Conservation (phyloP, 192 early-diverging fungal genomes). For the Tieghemiomyces parasiticus region DNA sequence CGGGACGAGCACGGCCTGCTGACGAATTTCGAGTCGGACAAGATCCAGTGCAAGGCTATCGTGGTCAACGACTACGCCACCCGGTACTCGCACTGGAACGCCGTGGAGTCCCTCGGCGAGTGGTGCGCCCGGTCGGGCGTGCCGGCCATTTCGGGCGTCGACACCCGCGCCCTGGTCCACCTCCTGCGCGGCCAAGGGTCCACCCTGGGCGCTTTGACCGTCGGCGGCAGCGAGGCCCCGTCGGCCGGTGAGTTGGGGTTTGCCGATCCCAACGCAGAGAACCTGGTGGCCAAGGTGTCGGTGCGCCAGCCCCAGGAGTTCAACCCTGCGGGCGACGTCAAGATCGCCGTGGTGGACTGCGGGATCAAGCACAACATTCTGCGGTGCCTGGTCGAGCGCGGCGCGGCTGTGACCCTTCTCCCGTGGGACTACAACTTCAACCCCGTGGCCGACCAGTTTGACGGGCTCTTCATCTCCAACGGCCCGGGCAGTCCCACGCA, state of each 20-base stretch:
- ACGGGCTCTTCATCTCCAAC: constrained; percentile 87
- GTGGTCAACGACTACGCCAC: constrained; percentile 85
- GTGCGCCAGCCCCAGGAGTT: constrained; percentile 47
- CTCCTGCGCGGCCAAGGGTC: constrained; percentile 73
- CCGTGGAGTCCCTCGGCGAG: constrained; percentile 72
- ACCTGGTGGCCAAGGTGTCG: constrained; percentile 71
- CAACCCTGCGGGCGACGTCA: constrained; percentile 62
- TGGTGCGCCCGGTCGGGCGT: constrained; percentile 78
- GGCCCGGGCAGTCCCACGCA: constrained; percentile 74
- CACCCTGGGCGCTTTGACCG: constrained; percentile 60
- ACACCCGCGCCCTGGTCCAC: constrained; percentile 81
- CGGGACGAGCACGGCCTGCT: constrained; percentile 70
- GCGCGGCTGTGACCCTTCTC: constrained; percentile 70
- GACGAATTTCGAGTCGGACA: constrained; percentile 73
- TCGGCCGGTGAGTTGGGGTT: constrained; percentile 25
- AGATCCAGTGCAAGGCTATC: constrained; percentile 75
- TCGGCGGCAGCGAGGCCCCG: constrained; percentile 39
- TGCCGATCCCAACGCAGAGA: constrained; percentile 56
- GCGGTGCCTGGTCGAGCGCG: constrained; percentile 61
- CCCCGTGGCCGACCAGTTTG: constrained; percentile 41
- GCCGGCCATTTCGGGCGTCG: constrained; percentile 79
- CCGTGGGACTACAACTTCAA: constrained; percentile 75
- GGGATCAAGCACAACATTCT: constrained; percentile 91
- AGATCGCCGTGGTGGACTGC: constrained; percentile 73
- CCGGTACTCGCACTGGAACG: constrained; percentile 88